These are phyloP conservation scores for Talaromyces stipitatus DNA, from an alignment of 495 filamentous ascomycete genomes.

Conservation along the genomic window DNA sequence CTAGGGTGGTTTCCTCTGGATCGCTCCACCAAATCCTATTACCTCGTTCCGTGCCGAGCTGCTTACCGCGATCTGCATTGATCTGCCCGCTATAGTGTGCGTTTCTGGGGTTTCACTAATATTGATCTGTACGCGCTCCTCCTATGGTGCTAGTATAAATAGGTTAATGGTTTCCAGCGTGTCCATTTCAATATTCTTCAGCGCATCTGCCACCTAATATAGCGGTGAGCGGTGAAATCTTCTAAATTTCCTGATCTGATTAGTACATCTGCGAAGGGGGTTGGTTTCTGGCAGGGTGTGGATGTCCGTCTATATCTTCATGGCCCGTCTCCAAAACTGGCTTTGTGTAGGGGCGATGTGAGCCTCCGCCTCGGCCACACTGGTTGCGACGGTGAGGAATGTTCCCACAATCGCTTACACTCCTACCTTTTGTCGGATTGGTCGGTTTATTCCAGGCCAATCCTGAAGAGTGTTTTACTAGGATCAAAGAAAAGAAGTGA, in stretches of 20 bases:
- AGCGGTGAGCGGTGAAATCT: slow-evolving; percentile 4
- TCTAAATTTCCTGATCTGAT: slow-evolving; percentile 8
- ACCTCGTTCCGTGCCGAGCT: slow-evolving; percentile 11
- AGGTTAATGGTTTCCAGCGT: slow-evolving; percentile 12
- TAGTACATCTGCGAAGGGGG: slow-evolving; percentile 13
- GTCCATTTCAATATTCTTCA: slow-evolving; percentile 12
- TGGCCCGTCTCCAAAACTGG: slow-evolving; percentile 17
- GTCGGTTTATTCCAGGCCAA: no score
- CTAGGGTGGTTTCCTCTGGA: slow-evolving; percentile 8
- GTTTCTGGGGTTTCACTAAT: background rate
- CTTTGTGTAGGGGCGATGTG: slow-evolving; percentile 15
- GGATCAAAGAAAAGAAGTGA: no score
- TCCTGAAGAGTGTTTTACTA: no score
- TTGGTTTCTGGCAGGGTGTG: slow-evolving; percentile 16
- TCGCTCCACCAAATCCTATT: slow-evolving; percentile 9
- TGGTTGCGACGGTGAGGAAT: slow-evolving; percentile 18
- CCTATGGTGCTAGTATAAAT: background rate
- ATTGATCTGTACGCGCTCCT: background rate
- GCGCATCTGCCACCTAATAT: slow-evolving; percentile 5
- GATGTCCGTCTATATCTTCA: slow-evolving; percentile 19
- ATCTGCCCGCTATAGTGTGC: background rate
- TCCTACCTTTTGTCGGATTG: no score
- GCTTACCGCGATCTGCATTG: slow-evolving; percentile 4
- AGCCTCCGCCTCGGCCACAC: slow-evolving; percentile 18
- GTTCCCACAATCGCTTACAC: slow-evolving; percentile 24